phyloP scores from a whole-genome alignment of 495 filamentous ascomycete genomes.

The Xylaria flabelliformis region DNA sequence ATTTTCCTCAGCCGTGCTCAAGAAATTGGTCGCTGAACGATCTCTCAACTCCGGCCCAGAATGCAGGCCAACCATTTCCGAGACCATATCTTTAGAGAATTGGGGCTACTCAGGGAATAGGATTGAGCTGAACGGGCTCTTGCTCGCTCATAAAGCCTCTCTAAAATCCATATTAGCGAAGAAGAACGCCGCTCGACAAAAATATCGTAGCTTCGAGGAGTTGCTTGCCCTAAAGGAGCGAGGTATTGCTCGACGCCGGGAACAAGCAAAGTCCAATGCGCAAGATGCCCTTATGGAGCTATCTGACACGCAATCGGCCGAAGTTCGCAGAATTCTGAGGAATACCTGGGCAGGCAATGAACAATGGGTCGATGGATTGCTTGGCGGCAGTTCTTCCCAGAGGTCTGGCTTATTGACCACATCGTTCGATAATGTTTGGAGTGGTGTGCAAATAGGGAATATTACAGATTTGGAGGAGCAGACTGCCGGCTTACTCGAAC shows the following conservation, averaged over 20 bases:
- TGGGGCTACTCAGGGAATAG: slow-evolving; percentile 66
- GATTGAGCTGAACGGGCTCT: slow-evolving; percentile 66
- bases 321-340: slow-evolving; percentile 59
- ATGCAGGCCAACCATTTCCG: slow-evolving; percentile 54
- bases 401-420: slow-evolving; percentile 68
- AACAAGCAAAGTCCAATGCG: slow-evolving; percentile 43
- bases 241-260: slow-evolving; percentile 49
- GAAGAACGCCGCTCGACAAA: slow-evolving; percentile 60
- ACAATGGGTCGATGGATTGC: slow-evolving; percentile 69
- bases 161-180: slow-evolving; percentile 58
- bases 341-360: slow-evolving; percentile 78
- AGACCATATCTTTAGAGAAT: slow-evolving; percentile 67
- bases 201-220: slow-evolving; percentile 63
- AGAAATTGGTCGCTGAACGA: slow-evolving; percentile 63
- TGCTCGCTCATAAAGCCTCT: slow-evolving; percentile 73
- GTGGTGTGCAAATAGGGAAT: slow-evolving; percentile 60
- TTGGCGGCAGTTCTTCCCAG: slow-evolving; percentile 64
- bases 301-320: slow-evolving; percentile 46
- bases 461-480: slow-evolving; percentile 57
- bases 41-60: slow-evolving; percentile 42
- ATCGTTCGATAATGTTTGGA: slow-evolving; percentile 72
- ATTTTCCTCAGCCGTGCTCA: slow-evolving; percentile 81
- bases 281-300: slow-evolving; percentile 33
- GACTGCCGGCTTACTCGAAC: slow-evolving; percentile 58
- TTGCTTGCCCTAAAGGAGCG: slow-evolving; percentile 60